These are phyloP conservation scores for Penicillium hordei DNA, from an alignment of 2,329 filamentous ascomycete species.

Conservation along the genomic window DNA sequence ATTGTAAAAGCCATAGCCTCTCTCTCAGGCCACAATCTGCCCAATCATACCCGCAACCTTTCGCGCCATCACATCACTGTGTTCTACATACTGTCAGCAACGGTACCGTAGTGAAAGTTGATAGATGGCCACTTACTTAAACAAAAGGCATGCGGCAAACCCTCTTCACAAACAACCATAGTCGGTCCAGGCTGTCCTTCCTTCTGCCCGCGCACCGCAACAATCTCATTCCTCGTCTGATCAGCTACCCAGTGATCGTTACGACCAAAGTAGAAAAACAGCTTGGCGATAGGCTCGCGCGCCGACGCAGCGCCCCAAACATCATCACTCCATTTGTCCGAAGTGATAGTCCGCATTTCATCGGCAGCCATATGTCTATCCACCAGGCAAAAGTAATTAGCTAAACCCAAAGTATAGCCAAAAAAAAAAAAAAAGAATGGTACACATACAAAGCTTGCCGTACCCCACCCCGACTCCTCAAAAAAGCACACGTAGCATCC, in stretches of 20 bases:
- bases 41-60: conserved; percentile 52
- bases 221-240: conserved; percentile 56
- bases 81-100: conserved; percentile 27
- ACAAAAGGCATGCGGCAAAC: conserved; percentile 61
- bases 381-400: background rate
- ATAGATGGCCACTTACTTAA: conserved; percentile 42
- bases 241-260: conserved; percentile 64
- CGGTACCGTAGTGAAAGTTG: background rate
- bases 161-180: conserved; percentile 58
- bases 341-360: conserved; percentile 58
- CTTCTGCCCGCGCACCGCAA: conserved; percentile 43
- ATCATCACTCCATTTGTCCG: conserved; percentile 59
- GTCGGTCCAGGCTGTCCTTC: conserved; percentile 40
- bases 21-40: conserved; percentile 36
- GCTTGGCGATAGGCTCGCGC: conserved; percentile 40
- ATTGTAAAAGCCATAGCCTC: background rate
- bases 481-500: conserved; percentile 51
- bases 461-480: conserved; percentile 52
- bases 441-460: conserved; percentile 53
- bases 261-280: conserved; percentile 61
- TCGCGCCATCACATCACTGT: conserved; percentile 52
- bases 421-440: background rate
- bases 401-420: background rate
- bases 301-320: conserved; percentile 55
- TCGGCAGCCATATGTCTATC: conserved; percentile 55